phyloP scores from a whole-genome alignment of 2,329 filamentous ascomycete genomes.

The Alternaria sp. region DNA sequence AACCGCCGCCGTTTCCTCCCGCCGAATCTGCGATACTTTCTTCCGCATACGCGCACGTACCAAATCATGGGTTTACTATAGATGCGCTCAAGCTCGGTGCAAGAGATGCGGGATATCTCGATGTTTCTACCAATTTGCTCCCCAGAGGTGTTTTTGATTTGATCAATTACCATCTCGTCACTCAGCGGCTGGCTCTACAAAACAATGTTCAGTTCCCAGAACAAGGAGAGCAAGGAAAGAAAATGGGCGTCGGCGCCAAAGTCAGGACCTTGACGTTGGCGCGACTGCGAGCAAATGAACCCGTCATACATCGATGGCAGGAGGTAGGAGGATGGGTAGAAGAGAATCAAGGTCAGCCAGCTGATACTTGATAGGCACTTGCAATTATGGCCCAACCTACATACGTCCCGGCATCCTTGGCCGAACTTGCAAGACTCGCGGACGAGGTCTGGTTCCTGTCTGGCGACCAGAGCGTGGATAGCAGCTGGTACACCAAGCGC shows the following conservation, averaged over 20 bases:
- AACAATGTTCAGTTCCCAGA: conserved; percentile 57
- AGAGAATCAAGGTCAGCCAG: neutral
- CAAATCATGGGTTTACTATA: conserved; percentile 81
- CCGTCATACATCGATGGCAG: conserved; percentile 82
- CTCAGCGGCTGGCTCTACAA: conserved; percentile 68
- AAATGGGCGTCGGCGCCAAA: conserved; percentile 66
- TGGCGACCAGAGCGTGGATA: conserved; percentile 82
- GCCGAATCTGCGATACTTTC: conserved; percentile 81
- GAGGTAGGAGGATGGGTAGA: conserved; percentile 69
- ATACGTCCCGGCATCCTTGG: conserved; percentile 77
- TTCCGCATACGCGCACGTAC: conserved; percentile 81
- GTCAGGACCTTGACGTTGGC: conserved; percentile 79
- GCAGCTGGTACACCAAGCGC: conserved; percentile 85
- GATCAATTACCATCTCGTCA: conserved; percentile 78
- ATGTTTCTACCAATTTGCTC: conserved; percentile 85
- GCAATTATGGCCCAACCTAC: conserved; percentile 88
- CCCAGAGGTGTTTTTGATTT: conserved; percentile 82
- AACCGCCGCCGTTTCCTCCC: conserved; percentile 69
- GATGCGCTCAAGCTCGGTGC: conserved; percentile 79
- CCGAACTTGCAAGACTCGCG: conserved; percentile 81
- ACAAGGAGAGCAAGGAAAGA: conserved; percentile 42
- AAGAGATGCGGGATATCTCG: conserved; percentile 83
- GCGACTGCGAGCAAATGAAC: conserved; percentile 76
- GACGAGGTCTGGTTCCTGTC: conserved; percentile 93
- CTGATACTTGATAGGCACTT: conserved; percentile 68